Evolutionary conservation across 2,329 filamentous ascomycete genomes (phyloP).

Genomic region (Paraphaeosphaeria minitans): DNA sequence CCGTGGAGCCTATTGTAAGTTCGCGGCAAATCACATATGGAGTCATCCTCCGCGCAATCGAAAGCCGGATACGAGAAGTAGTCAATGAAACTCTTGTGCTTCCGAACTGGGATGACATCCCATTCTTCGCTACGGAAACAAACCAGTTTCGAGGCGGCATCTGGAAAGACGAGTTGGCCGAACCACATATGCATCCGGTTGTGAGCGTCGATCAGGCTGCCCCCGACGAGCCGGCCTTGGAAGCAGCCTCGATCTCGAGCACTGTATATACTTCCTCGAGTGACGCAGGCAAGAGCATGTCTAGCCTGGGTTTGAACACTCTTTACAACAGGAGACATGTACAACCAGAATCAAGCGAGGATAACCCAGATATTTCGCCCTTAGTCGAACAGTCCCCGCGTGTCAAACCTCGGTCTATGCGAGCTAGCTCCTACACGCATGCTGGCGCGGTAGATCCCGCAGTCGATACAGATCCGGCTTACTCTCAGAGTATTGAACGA

Average conservation of each 20-base stretch:
- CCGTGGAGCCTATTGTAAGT: slow-evolving; percentile 95
- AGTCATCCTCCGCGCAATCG: slow-evolving; percentile 88
- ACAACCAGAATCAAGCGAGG: not conserved
- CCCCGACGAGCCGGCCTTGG: not conserved
- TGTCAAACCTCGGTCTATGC: slow-evolving; percentile 58
- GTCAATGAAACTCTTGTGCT: slow-evolving; percentile 88
- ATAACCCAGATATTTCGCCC: slow-evolving; percentile 28
- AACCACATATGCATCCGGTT: not conserved
- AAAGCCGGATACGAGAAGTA: slow-evolving; percentile 92
- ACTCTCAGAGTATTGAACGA: slow-evolving; percentile 54
- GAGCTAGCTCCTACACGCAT: slow-evolving; percentile 62
- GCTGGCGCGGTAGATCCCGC: slow-evolving; percentile 67
- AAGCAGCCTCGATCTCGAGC: not conserved
- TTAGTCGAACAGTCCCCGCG: slow-evolving; percentile 27
- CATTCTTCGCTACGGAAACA: slow-evolving; percentile 81
- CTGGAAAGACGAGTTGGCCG: slow-evolving; percentile 59
- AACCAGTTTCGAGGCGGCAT: slow-evolving; percentile 86
- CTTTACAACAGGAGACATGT: not conserved
- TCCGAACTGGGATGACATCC: slow-evolving; percentile 95
- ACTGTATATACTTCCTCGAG: not conserved
- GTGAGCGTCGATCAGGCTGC: not conserved
- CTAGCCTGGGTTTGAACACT: not conserved
- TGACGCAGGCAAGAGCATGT: slow-evolving; percentile 4
- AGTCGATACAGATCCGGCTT: slow-evolving; percentile 71
- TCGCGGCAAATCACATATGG: slow-evolving; percentile 94